Evolutionary conservation across 176 grass and related monocot genomes (phyloP).

Genomic region (Rhipidocladum racemiflorum): DNA sequence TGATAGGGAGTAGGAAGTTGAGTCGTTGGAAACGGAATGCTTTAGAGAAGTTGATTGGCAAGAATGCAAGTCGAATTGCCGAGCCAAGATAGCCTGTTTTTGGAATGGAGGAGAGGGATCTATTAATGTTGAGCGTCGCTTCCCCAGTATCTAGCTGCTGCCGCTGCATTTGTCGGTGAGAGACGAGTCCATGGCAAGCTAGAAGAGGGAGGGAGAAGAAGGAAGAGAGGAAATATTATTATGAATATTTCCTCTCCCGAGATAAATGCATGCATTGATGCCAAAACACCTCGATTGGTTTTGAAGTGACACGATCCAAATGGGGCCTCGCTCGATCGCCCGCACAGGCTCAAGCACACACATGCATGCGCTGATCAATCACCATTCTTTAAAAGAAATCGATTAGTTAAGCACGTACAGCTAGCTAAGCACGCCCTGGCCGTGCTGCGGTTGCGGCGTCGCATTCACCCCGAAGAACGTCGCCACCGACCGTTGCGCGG

Average conservation of each 20-base stretch:
- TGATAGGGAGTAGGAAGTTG: neutral
- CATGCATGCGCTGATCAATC: neutral
- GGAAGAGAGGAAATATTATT: too few relatives aligned
- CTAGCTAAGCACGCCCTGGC: constrained; percentile 8
- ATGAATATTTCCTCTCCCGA: too few relatives aligned
- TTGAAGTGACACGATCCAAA: neutral
- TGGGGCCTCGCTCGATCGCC: neutral
- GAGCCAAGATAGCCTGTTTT: neutral
- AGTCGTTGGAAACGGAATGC: neutral
- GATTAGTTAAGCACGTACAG: neutral
- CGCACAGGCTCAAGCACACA: neutral
- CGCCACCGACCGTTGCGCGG: constrained; percentile 32
- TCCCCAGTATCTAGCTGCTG: neutral
- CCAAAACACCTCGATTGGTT: neutral
- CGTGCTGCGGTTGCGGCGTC: constrained; percentile 37
- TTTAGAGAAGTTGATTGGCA: neutral
- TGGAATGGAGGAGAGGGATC: neutral
- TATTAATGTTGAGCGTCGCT: neutral
- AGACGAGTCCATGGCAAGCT: neutral
- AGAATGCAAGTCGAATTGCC: neutral
- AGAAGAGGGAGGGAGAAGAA: too few relatives aligned
- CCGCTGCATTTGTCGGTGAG: neutral
- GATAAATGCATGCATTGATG: neutral
- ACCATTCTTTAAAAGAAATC: neutral
- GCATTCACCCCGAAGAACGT: constrained; percentile 31